A percentile compares a stretch with the other conserved stretches of the same genome.
These are phyloP conservation scores for Xylaria sp. DNA, from an alignment of 2,329 filamentous ascomycete genomes.

Conservation along the genomic window DNA sequence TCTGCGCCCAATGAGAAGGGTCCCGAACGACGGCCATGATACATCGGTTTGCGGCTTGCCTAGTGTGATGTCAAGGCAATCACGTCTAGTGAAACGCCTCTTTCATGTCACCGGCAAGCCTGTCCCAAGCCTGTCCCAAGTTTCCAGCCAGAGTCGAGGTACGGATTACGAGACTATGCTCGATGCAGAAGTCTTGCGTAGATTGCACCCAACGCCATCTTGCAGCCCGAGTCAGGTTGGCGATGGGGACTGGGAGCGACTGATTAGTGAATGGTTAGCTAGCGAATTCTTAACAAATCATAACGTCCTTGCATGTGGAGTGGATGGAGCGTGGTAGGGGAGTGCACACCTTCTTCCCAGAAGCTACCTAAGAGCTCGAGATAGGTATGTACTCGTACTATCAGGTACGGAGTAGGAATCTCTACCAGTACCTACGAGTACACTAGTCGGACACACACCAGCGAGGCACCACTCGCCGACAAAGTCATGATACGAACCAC, in stretches of 20 bases:
- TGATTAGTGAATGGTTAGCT: conserved; percentile 1
- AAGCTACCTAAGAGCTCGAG: neutral
- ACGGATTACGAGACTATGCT: conserved; percentile 5
- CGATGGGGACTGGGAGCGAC: neutral
- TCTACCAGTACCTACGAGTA: too few species aligned
- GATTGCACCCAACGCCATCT: conserved; percentile 3
- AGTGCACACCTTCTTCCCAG: neutral
- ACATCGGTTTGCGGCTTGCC: neutral
- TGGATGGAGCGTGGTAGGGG: neutral
- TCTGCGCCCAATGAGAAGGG: conserved; percentile 1
- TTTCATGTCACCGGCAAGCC: neutral
- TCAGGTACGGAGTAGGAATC: too few species aligned
- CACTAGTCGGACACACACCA: too few species aligned
- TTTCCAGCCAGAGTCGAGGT: too few species aligned
- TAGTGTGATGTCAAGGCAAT: neutral
- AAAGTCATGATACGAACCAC: neutral
- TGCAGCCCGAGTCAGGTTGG: neutral
- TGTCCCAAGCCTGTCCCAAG: neutral
- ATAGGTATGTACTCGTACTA: neutral
- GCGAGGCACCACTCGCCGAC: too few species aligned
- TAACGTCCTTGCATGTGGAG: neutral
- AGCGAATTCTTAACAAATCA: neutral
- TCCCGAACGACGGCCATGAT: neutral
- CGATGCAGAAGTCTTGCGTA: neutral
- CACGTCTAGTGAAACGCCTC: neutral